These are phyloP conservation scores for Haplosporangium gracile DNA, from an alignment of 192 early-diverging fungal species.

Conservation along the genomic window DNA sequence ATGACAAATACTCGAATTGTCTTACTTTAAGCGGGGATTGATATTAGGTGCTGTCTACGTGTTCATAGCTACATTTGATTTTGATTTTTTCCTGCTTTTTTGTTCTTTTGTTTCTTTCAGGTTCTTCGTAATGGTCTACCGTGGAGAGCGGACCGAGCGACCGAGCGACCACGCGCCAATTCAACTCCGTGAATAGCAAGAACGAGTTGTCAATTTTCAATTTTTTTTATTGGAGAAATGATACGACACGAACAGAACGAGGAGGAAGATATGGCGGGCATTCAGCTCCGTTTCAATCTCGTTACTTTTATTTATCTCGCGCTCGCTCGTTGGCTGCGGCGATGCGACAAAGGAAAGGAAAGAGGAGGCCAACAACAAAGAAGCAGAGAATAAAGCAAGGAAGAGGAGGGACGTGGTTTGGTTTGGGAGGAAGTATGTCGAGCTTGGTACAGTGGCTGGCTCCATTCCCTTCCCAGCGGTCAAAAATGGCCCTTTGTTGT, in stretches of 20 bases:
- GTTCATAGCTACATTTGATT: background rate
- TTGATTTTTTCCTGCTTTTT: background rate
- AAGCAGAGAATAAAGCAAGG: background rate
- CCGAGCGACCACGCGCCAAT: background rate
- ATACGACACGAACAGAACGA: background rate
- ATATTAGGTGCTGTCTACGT: background rate
- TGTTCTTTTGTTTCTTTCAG: background rate
- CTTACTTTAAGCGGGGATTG: background rate
- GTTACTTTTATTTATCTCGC: background rate
- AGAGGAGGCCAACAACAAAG: background rate
- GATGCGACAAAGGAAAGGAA: background rate
- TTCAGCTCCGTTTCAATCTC: slow-evolving; percentile 5
- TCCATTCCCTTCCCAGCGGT: too few relatives aligned
- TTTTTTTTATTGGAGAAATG: background rate
- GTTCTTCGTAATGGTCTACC: background rate
- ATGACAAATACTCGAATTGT: background rate
- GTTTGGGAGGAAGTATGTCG: too few relatives aligned
- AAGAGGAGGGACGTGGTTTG: too few relatives aligned
- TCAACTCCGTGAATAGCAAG: background rate
- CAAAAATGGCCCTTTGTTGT: too few relatives aligned
- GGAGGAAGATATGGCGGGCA: background rate
- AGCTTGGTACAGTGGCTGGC: too few relatives aligned
- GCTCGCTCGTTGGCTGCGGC: slow-evolving; percentile 1
- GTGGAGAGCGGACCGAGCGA: background rate
- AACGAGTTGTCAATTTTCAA: background rate